Evolutionary conservation across 768 basidiomycete species (phyloP).

Genomic region (Exidia glandulosa): DNA sequence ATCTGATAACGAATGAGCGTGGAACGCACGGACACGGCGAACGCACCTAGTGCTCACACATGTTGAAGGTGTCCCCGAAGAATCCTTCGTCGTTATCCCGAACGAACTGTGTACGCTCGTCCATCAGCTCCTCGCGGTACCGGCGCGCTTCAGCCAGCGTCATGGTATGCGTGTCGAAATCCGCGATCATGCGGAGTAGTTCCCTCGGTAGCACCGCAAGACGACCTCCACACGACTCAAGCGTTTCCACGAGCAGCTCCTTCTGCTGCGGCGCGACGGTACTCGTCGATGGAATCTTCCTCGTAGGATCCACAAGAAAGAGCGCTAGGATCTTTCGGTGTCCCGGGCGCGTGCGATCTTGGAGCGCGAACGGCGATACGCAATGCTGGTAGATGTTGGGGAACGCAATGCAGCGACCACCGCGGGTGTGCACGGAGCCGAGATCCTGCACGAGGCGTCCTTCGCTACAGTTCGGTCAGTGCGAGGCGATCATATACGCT

Average conservation of each 20-base stretch:
- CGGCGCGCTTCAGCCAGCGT: constrained; percentile 24
- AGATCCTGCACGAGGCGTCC: constrained; percentile 25
- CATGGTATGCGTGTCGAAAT: constrained; percentile 30
- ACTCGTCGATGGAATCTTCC: constrained; percentile 30
- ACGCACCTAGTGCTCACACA: constrained; percentile 25
- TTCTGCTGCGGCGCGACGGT: constrained; percentile 40
- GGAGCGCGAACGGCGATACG: constrained; percentile 28
- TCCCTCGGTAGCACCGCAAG: constrained; percentile 35
- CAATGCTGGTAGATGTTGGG: constrained; percentile 42
- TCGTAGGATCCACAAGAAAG: constrained; percentile 29
- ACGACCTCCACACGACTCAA: no score
- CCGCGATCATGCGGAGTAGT: constrained; percentile 30
- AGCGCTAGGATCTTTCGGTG: constrained; percentile 32
- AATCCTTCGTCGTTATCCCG: constrained; percentile 31
- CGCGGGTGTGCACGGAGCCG: constrained; percentile 17
- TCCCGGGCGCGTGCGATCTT: constrained; percentile 30
- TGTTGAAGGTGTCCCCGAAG: constrained; percentile 41
- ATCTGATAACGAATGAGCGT: no score
- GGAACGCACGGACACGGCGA: no score
- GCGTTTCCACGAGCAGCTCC: constrained; percentile 29
- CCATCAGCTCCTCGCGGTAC: constrained; percentile 21
- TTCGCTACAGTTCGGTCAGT: neutral
- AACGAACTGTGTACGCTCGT: constrained; percentile 26
- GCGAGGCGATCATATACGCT: constrained; percentile 14
- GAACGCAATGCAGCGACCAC: constrained; percentile 33